Base-by-base conservation (phyloP, 2,329 filamentous ascomycete species). In the Scleromitrula shiraiana region DNA sequence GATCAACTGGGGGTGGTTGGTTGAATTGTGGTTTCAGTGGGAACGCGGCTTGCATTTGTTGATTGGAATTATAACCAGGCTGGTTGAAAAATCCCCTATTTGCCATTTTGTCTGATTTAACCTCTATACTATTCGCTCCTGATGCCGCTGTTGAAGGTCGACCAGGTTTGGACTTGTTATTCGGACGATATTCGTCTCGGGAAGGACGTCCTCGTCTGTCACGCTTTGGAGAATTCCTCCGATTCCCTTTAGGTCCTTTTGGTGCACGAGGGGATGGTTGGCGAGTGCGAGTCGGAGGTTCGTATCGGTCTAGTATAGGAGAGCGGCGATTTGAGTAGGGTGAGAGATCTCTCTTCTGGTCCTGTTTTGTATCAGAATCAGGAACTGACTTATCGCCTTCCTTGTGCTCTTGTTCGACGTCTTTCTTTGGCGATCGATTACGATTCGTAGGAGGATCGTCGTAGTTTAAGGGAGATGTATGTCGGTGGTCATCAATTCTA, bases 11-110 rank as follows among this genome's bases (percentile, higher is more conserved):
- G 33, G 59, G 56, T 30, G 48, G 55, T 56, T 62, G 63, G 46
- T 62, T 64, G 49, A 62, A 66, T 50, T 65, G 62, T 36, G 63
- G 61, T 46, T 64, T 64, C 12, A 64, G 40, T n/a, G 62, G 57
- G 45, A 64, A 64, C 23, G 62, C 64, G 49, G 62, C 59, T 47
- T 64, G 65, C 63, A 64, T 64, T 49, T 64, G 62, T 19, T 60
- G 62, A 56, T 58, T 63, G 60, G 45, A 68, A 50, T 64, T 62
- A 46, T 62, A 66, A 37, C 60, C 60, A 44, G 63, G 60, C 22
- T 61, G 58, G 24, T 57, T 60, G 57, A 61, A 65, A 46, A 58
- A 61, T 23, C 64, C 63, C 53, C 64, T 58, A 19, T 59, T 57
- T 33, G 58, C 53, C 65, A 67, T 67, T 49, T 63, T 65, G 37